Conservation (phyloP, 2,329 filamentous ascomycete species). For the Cadophora sp. region DNA sequence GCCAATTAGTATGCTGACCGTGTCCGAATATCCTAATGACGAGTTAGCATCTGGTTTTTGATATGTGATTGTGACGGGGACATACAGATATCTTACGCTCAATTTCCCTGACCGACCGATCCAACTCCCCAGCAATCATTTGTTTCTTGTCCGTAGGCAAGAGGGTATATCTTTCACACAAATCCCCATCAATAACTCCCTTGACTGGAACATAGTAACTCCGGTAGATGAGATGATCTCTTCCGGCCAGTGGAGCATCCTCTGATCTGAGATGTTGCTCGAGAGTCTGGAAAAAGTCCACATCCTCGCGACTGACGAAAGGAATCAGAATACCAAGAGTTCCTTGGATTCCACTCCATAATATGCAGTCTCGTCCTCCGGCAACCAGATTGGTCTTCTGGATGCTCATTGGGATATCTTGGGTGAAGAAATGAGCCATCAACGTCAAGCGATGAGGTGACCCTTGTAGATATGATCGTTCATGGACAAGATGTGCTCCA, state of each 20-base stretch:
- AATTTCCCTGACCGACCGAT: constrained; percentile 89
- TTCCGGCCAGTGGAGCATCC: constrained; percentile 85
- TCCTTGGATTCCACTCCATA: constrained; percentile 95
- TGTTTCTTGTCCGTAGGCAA: constrained; percentile 89
- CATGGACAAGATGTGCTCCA: constrained; percentile 89
- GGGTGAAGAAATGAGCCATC: constrained; percentile 87
- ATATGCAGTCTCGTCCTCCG: constrained; percentile 86
- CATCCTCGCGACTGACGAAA: constrained; percentile 89
- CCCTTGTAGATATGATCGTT: constrained; percentile 88
- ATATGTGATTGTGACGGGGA: constrained; percentile 22
- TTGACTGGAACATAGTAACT: constrained; percentile 97
- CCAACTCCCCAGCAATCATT: constrained; percentile 92
- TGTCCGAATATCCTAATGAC: constrained; percentile 59
- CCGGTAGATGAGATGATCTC: constrained; percentile 95
- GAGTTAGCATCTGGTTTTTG: constrained; percentile 31
- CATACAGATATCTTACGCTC: constrained; percentile 88
- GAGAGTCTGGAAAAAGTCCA: constrained; percentile 96
- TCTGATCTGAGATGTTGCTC: constrained; percentile 88
- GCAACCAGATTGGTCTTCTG: constrained; percentile 89
- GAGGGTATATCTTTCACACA: constrained; percentile 90
- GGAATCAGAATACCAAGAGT: constrained; percentile 94
- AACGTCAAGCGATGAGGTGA: constrained; percentile 84
- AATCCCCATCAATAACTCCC: constrained; percentile 93
- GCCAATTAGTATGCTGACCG: constrained; percentile 56
- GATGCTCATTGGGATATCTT: constrained; percentile 91